Evolutionary conservation across 2,329 filamentous ascomycete genomes (phyloP), one percentile per base, ranked within the genome.

Genomic region (Talaromyces sp.): DNA sequence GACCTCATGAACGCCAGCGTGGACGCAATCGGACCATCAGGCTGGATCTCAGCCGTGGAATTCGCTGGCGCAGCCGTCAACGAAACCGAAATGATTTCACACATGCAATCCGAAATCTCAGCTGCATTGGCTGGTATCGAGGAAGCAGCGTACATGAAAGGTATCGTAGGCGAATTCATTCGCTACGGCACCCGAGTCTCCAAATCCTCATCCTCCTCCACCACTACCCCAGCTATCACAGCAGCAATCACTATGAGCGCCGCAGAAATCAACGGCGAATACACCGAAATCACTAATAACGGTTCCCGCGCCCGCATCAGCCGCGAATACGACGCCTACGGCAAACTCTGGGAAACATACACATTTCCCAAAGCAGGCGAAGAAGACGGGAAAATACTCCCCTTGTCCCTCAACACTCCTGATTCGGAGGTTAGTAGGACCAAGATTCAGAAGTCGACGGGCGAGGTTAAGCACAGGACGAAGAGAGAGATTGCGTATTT

Each of bases 401-500:
- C 92, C 8, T 79, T 96, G 1, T 92, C 92, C 6, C 81, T 93
- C 68, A 91, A 89, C 78, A 82, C 65, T 10, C 34, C 45, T 15
- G 67, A 88, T 47, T 71, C 73, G 43, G 77, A 17, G 2, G 73
- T 81, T 13, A 77, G 78, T 17, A 79, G 79, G 65, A 78, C 77
- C 22, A 84, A 83, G 70, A 74, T 84, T 38, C 75, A 78, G 64
- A 91, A 84, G 80, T 91, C 70, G 81, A 88, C 70, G 82, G 91
- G 92, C 19, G 90, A 92, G 80, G 81, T 92, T 47, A 83, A 88
- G 68, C 81, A 85, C 75, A 86, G 91, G 70, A 92, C 84, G 71
- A 83, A 81, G 70, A 84, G 92, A 76, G 90, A 96, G 79, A 88
- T 89, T 66, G 91, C 91, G 19, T 87, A 91, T 77, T 79, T 96